phyloP scores from a whole-genome alignment of 1,139 yeast genomes.

The Kodamaea sp. region DNA sequence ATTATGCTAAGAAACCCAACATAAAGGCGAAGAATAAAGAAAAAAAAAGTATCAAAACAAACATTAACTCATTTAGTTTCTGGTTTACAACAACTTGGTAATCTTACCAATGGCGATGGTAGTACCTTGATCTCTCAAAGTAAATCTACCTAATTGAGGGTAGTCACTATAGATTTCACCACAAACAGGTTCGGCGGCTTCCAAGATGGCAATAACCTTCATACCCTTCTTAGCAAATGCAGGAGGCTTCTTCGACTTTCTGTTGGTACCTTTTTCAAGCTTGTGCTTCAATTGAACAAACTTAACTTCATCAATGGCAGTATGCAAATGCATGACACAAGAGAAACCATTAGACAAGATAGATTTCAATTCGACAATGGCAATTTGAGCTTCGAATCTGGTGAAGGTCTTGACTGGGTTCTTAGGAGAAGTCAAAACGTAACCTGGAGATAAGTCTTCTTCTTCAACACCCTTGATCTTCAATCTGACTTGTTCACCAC shows the following conservation, averaged over 20 bases:
- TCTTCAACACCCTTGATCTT: constrained; percentile 95
- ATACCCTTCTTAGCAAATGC: constrained; percentile 98
- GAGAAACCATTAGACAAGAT: constrained; percentile 93
- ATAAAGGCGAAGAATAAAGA: too few species aligned
- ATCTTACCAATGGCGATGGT: constrained; percentile 98
- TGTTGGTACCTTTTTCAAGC: constrained; percentile 93
- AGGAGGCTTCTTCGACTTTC: constrained; percentile 94
- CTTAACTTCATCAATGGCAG: constrained; percentile 94
- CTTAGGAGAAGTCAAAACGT: constrained; percentile 79
- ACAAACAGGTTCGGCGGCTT: constrained; percentile 82
- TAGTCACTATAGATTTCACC: constrained; percentile 88
- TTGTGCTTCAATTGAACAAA: constrained; percentile 83
- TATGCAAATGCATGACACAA: constrained; percentile 98
- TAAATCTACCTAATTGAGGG: constrained; percentile 96
- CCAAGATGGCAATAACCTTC: constrained; percentile 93
- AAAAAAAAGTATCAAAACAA: too few species aligned
- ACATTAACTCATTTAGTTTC: too few species aligned
- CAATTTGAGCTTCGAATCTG: constrained; percentile 91
- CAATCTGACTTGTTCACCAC: constrained; percentile 96
- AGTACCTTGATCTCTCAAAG: constrained; percentile 96
- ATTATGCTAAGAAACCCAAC: too few species aligned
- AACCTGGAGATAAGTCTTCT: constrained; percentile 91
- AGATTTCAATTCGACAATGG: constrained; percentile 92
- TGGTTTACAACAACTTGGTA: constrained; percentile 54
- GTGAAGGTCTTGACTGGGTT: constrained; percentile 91